Percentiles rank a stretch among this genome's conserved stretches.
These are phyloP conservation scores for Epichloe festucae DNA, from an alignment of 2,329 filamentous ascomycete species.

Conservation along the genomic window DNA sequence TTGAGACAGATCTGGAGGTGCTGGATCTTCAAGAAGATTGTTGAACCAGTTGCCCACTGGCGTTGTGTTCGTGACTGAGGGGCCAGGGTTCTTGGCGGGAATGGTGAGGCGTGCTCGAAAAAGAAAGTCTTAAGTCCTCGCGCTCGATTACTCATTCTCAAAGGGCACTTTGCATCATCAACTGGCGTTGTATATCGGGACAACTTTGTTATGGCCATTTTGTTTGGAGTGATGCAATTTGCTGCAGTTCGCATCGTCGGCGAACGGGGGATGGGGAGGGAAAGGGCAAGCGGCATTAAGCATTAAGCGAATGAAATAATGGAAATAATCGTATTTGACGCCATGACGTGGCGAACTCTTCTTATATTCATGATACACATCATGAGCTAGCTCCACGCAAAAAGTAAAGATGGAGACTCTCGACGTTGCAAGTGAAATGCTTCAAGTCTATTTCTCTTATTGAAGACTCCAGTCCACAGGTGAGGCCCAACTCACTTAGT, in stretches of 20 bases:
- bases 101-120: not conserved
- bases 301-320: not conserved
- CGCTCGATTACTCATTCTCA: not conserved
- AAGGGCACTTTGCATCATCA: not conserved
- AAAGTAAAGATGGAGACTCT: not conserved
- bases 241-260: not conserved
- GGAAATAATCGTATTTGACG: conserved; percentile 5
- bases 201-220: not conserved
- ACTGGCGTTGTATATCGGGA: not conserved
- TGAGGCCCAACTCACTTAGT: conserved; percentile 27
- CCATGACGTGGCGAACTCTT: conserved; percentile 9
- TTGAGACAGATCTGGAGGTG: conserved; percentile 62
- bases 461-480: not conserved
- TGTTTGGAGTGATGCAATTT: not conserved
- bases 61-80: not conserved
- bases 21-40: conserved; percentile 39
- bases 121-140: not conserved
- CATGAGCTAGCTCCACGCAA: not conserved
- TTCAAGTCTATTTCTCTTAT: conserved; percentile 8
- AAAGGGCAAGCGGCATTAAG: not conserved
- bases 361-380: conserved; percentile 20
- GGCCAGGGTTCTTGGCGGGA: not conserved
- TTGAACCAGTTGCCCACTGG: conserved; percentile 3
- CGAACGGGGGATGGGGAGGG: not conserved
- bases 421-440: not conserved